Percentiles rank a stretch among this genome's conserved stretches.
phyloP scores from a whole-genome alignment of 495 filamentous ascomycete species.

The Oleoguttula mirabilis region DNA sequence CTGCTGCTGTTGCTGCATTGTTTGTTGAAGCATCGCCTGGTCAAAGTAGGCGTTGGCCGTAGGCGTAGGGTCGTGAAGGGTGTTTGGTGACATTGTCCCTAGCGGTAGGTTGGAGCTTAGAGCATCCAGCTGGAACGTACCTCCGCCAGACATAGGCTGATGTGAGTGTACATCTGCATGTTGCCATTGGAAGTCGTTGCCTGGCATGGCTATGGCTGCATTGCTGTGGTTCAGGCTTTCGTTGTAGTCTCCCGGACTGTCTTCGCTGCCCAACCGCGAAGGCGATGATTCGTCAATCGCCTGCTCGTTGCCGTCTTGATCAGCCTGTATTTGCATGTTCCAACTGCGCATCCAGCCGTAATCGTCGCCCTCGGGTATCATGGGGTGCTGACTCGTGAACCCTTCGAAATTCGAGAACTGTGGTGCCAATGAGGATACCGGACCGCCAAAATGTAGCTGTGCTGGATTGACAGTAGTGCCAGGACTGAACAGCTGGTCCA shows the following conservation, averaged over 20 bases:
- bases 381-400: constrained; percentile 11
- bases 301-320: constrained; percentile 57
- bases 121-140: constrained; percentile 46
- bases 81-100: constrained; percentile 22
- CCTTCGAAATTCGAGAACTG: constrained; percentile 38
- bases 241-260: constrained; percentile 14
- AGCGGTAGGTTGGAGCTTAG: constrained; percentile 21
- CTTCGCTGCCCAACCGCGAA: constrained; percentile 30
- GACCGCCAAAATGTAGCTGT: constrained; percentile 83
- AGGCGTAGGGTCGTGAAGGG: constrained; percentile 21
- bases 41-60: constrained; percentile 26
- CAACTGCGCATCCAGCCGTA: constrained; percentile 84
- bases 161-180: constrained; percentile 4
- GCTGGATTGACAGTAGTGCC: constrained; percentile 84
- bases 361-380: constrained; percentile 44
- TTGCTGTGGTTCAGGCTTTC: constrained; percentile 15
- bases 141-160: constrained; percentile 1
- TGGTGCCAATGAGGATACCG: constrained; percentile 58
- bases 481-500: constrained; percentile 59
- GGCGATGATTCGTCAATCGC: constrained; percentile 88
- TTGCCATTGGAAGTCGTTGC: constrained; percentile 10
- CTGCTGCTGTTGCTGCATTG: constrained; percentile 17
- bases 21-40: constrained; percentile 18
- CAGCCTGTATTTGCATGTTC: constrained; percentile 56
- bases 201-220: constrained; percentile 1